Conservation (phyloP, 2,329 filamentous ascomycete genomes). For the Microcyclospora tardicrescens region DNA sequence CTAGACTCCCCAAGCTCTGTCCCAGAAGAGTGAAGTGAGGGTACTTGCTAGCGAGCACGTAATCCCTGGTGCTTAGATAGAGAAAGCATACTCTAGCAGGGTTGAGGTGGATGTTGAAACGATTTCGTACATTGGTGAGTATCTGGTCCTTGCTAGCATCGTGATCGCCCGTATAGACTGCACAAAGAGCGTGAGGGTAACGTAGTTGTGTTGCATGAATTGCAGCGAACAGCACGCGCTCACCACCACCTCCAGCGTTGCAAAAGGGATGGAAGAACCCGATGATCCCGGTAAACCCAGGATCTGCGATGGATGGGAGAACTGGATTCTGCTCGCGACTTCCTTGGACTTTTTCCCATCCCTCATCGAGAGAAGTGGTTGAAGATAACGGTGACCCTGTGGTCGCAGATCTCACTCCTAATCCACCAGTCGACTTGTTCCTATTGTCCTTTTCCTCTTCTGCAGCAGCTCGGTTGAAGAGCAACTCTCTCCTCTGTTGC, state of each 20-base stretch:
- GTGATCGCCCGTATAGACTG: conserved; percentile 92
- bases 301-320: conserved; percentile 33
- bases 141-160: conserved; percentile 72
- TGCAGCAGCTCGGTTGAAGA: conserved; percentile 15
- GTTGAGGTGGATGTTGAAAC: conserved; percentile 87
- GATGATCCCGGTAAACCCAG: conserved; percentile 70
- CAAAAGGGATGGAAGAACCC: conserved; percentile 98
- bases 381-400: conserved; percentile 10
- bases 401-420: too few species aligned
- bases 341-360: conserved; percentile 57
- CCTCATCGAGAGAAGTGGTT: conserved; percentile 45
- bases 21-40: conserved; percentile 85
- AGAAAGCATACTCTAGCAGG: conserved; percentile 73
- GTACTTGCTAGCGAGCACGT: conserved; percentile 77
- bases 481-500: conserved; percentile 19
- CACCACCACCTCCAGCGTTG: conserved; percentile 91
- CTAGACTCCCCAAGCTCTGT: conserved; percentile 79
- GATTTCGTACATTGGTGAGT: conserved; percentile 48
- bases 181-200: conserved; percentile 78
- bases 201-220: conserved; percentile 79
- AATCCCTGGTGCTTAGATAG: conserved; percentile 77
- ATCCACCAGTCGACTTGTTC: conserved; percentile 1
- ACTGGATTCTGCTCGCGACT: conserved; percentile 33
- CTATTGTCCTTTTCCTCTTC: conserved; percentile 14
- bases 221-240: conserved; percentile 91